phyloP scores from a whole-genome alignment of 495 filamentous ascomycete species.

The Pyronema omphalodes region DNA sequence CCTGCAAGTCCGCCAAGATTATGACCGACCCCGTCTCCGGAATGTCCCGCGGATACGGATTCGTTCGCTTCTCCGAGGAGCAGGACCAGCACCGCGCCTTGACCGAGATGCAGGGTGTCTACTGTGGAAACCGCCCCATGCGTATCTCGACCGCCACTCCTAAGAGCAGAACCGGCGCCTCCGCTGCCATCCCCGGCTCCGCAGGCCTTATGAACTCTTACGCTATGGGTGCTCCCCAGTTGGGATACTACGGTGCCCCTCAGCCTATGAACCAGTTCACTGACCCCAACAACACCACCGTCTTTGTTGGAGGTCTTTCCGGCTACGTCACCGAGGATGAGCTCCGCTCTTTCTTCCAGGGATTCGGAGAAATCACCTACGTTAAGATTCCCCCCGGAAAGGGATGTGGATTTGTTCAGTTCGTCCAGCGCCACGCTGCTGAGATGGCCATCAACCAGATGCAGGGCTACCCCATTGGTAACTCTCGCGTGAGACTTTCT shows the following conservation, averaged over 20 bases:
- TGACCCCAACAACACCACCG: slow-evolving; percentile 99
- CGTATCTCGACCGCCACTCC: slow-evolving; percentile 95
- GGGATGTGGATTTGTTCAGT: slow-evolving; percentile 97
- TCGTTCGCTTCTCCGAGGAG: slow-evolving; percentile 92
- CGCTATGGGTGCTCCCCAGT: slow-evolving; percentile 55
- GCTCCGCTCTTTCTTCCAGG: slow-evolving; percentile 98
- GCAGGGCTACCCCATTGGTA: slow-evolving; percentile 98
- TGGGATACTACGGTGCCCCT: slow-evolving; percentile 63
- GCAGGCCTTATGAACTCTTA: slow-evolving; percentile 35
- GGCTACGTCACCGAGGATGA: slow-evolving; percentile 99
- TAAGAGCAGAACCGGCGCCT: slow-evolving; percentile 54
- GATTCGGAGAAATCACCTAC: slow-evolving; percentile 98
- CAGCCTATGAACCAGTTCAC: slow-evolving; percentile 99
- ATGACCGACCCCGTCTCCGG: slow-evolving; percentile 98
- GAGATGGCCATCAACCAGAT: slow-evolving; percentile 99
- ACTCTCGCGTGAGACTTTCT: slow-evolving; percentile 89
- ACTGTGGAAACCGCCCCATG: slow-evolving; percentile 98
- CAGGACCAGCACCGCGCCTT: slow-evolving; percentile 86
- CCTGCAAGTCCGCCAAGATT: slow-evolving; percentile 98
- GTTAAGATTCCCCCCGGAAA: slow-evolving; percentile 99
- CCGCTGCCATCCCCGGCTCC: slow-evolving; percentile 36
- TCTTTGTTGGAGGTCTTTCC: slow-evolving; percentile 93
- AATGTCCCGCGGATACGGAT: slow-evolving; percentile 94
- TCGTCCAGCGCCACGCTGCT: slow-evolving; percentile 94
- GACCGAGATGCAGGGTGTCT: slow-evolving; percentile 96